Percentiles rank a stretch among this genome's conserved stretches.
Conservation (phyloP, 2,329 filamentous ascomycete species). For the Anthostomella pinea region DNA sequence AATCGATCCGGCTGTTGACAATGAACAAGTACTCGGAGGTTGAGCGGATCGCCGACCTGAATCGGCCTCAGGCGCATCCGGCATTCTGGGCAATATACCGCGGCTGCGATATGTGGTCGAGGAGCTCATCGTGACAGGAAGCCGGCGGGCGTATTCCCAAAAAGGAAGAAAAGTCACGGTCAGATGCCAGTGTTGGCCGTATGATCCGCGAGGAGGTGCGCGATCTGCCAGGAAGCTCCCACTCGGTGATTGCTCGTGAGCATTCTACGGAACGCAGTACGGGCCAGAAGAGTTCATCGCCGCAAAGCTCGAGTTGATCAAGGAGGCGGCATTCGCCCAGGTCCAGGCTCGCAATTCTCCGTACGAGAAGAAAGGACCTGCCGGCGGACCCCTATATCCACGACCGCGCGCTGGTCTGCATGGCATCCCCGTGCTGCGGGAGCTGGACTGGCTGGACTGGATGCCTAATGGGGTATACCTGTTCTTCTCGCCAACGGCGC, state of each 20-base stretch:
- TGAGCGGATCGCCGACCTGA: neutral
- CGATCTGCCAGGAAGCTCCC: constrained; percentile 34
- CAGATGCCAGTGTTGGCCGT: neutral
- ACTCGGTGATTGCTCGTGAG: constrained; percentile 44
- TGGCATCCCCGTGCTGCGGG: constrained; percentile 35
- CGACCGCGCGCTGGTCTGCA: constrained; percentile 34
- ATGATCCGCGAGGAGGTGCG: constrained; percentile 31
- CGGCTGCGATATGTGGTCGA: constrained; percentile 43
- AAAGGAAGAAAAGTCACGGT: neutral
- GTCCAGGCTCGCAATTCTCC: constrained; percentile 43
- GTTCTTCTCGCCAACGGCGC: constrained; percentile 51
- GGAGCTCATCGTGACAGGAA: constrained; percentile 43
- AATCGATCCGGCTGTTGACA: too few species aligned
- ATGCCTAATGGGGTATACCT: constrained; percentile 49
- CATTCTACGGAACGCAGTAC: constrained; percentile 49
- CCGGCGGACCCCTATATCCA: constrained; percentile 37
- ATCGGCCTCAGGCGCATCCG: constrained; percentile 29
- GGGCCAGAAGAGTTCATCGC: constrained; percentile 29
- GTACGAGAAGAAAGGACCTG: constrained; percentile 40
- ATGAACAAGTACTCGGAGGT: too few species aligned
- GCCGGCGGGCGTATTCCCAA: constrained; percentile 31
- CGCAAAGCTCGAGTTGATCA: constrained; percentile 38
- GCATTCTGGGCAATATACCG: constrained; percentile 47
- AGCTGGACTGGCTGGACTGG: constrained; percentile 46
- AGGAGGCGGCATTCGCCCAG: constrained; percentile 39